Percentiles rank a stretch among this genome's conserved stretches.
These are phyloP conservation scores for Dothidotthia symphoricarpi DNA, from an alignment of 2,329 filamentous ascomycete species.

Conservation along the genomic window DNA sequence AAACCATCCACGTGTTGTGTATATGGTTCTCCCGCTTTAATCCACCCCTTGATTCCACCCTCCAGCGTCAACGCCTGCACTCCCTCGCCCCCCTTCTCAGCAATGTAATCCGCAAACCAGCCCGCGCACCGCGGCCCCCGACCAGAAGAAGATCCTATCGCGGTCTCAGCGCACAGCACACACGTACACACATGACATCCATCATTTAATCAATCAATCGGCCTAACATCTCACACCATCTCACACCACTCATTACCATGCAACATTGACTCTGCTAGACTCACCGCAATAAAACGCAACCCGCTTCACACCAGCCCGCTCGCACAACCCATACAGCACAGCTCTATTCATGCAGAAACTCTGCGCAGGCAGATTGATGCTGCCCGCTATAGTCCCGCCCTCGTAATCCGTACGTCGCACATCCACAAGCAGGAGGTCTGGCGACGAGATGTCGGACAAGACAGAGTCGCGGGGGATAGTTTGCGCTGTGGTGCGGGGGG, in stretches of 20 bases:
- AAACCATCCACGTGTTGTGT: slow-evolving; percentile 44
- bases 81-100: slow-evolving; percentile 36
- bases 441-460: slow-evolving; percentile 38
- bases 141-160: slow-evolving; percentile 34
- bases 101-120: slow-evolving; percentile 40
- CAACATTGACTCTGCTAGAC: too few species aligned
- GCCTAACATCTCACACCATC: slow-evolving; percentile 21
- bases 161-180: slow-evolving; percentile 14
- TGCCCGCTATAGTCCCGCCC: slow-evolving; percentile 47
- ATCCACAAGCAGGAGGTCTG: slow-evolving; percentile 45
- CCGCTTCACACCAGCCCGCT: slow-evolving; percentile 46
- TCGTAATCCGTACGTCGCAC: slow-evolving; percentile 50
- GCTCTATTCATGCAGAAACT: slow-evolving; percentile 49
- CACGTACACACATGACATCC: slow-evolving; percentile 1
- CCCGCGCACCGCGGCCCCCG: slow-evolving; percentile 38
- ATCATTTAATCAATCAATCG: slow-evolving; percentile 1
- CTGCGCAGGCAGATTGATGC: slow-evolving; percentile 50
- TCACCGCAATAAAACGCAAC: slow-evolving; percentile 50
- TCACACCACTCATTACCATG: too few species aligned
- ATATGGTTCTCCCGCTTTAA: slow-evolving; percentile 42
- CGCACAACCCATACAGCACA: slow-evolving; percentile 46
- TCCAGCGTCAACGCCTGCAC: slow-evolving; percentile 45
- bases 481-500: slow-evolving; percentile 39
- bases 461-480: slow-evolving; percentile 41
- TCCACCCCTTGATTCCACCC: slow-evolving; percentile 49